Percentiles rank a stretch among this genome's conserved stretches.
phyloP scores from a whole-genome alignment of 2,329 filamentous ascomycete genomes.

The Penicillium sp. region DNA sequence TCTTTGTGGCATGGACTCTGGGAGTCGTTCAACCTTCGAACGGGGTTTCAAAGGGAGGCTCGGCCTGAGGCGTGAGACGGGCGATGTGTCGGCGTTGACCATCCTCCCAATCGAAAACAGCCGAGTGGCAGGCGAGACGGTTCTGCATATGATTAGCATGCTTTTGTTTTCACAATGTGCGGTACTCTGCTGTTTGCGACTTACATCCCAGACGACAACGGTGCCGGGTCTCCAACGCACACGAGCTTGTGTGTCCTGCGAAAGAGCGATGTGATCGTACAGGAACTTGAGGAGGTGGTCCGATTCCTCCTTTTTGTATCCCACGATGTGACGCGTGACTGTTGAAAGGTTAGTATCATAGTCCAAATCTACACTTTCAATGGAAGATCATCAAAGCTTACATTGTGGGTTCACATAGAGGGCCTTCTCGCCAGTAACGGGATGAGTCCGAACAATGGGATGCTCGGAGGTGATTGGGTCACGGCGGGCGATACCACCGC shows the following conservation, averaged over 20 bases:
- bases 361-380: neutral
- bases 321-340: conserved; percentile 80
- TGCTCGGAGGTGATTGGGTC: conserved; percentile 75
- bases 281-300: conserved; percentile 76
- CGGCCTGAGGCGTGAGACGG: conserved; percentile 79
- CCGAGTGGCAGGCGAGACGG: conserved; percentile 75
- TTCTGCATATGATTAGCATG: conserved; percentile 48
- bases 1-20: neutral
- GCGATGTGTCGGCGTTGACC: conserved; percentile 78
- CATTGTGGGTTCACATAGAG: conserved; percentile 82
- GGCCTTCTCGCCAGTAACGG: conserved; percentile 78
- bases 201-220: conserved; percentile 78
- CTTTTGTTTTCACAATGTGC: neutral
- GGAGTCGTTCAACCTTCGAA: conserved; percentile 37
- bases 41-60: conserved; percentile 72
- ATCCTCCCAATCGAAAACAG: conserved; percentile 77
- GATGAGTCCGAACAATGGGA: conserved; percentile 78
- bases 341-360: neutral
- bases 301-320: conserved; percentile 83
- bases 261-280: conserved; percentile 71
- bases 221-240: conserved; percentile 79
- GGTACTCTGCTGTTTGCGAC: conserved; percentile 16
- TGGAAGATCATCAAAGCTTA: conserved; percentile 42
- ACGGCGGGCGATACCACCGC: conserved; percentile 70
- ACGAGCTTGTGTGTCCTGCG: conserved; percentile 71